Conservation (phyloP, 805 yeast species). For the Ogataea paraovalis region DNA sequence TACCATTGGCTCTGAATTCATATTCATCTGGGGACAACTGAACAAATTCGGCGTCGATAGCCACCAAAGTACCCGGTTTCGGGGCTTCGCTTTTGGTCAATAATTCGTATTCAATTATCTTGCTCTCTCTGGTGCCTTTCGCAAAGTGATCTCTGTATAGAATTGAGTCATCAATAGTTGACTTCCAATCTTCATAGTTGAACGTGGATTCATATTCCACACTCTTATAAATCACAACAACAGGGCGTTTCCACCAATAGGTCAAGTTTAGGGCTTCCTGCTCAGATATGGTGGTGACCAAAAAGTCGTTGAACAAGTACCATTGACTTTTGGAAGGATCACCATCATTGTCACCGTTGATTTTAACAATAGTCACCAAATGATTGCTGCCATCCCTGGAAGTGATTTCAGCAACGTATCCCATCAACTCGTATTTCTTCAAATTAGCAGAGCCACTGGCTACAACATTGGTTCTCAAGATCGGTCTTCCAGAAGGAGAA, state of each 20-base stretch:
- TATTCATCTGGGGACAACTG: slow-evolving; percentile 70
- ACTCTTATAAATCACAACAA: slow-evolving; percentile 61
- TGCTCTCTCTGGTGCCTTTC: slow-evolving; percentile 55
- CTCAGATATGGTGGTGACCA: slow-evolving; percentile 71
- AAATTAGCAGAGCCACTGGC: slow-evolving; percentile 19
- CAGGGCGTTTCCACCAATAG: slow-evolving; percentile 81
- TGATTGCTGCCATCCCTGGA: slow-evolving; percentile 54
- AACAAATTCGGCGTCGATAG: slow-evolving; percentile 97
- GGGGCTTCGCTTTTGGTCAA: slow-evolving; percentile 71
- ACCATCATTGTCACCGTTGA: slow-evolving; percentile 27
- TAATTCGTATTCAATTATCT: slow-evolving; percentile 61
- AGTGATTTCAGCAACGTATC: slow-evolving; percentile 65
- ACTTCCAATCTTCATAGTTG: slow-evolving; percentile 48
- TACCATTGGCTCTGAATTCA: slow-evolving; percentile 73
- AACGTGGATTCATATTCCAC: slow-evolving; percentile 38
- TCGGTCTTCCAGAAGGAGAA: slow-evolving; percentile 24
- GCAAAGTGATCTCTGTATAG: slow-evolving; percentile 75
- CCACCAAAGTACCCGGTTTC: slow-evolving; percentile 68
- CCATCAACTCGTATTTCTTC: slow-evolving; percentile 56
- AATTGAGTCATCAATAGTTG: slow-evolving; percentile 54
- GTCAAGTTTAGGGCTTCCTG: slow-evolving; percentile 73
- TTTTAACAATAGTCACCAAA: slow-evolving; percentile 54
- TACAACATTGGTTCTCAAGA: slow-evolving; percentile 23
- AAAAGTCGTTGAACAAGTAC: slow-evolving; percentile 87
- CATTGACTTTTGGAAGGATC: slow-evolving; percentile 39